Evolutionary conservation across 2,329 filamentous ascomycete genomes (phyloP), one percentile per base, ranked within the genome.

Genomic region (Xylaria polymorpha): DNA sequence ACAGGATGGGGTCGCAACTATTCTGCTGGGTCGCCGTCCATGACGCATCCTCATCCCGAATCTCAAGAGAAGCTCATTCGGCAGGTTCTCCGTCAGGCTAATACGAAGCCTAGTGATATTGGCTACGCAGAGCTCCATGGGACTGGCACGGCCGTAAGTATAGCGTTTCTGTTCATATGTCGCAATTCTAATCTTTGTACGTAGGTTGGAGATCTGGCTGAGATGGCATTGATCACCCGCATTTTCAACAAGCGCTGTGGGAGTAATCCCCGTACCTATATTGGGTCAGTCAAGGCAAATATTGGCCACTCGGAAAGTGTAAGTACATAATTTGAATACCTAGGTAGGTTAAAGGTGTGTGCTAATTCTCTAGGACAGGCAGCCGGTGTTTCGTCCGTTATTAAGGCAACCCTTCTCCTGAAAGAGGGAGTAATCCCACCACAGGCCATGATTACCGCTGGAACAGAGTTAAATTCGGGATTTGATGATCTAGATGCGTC

Each of bases 91-190:
- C 66, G 62, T 15, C 64, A 66, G 22, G 61, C 68, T 18, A 50
- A 59, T 39, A 50, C 62, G 0, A 61, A 68, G 5, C 46, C 56
- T 1, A 51, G 60, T 9, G 75, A 90, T 60, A 84, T 92, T 65
- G 85, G 83, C 74, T 91, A 89, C 73, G 86, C 91, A 8, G 90
- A 92, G 76, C 87, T 91, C 83, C 90, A 92, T 76, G 90, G 90
- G 7, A 92, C 90, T 4, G 90, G 90, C 50, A 92, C 90, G 0
- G 89, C 92, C 75, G 91, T 68, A n/a, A 61, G 61, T 41, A 18
- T 29, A 3, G 4, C 12, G 3, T 1, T 25, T 48, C 8, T 35
- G n/a, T n/a, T 41, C 32, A 37, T 18, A 48, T 9, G 20, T 55
- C 6, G n/a, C 14, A 18, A 39, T 39, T 59, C 66, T 68, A n/a